Conservation (phyloP, 2,329 filamentous ascomycete species). For the Metarhizium robertsii region DNA sequence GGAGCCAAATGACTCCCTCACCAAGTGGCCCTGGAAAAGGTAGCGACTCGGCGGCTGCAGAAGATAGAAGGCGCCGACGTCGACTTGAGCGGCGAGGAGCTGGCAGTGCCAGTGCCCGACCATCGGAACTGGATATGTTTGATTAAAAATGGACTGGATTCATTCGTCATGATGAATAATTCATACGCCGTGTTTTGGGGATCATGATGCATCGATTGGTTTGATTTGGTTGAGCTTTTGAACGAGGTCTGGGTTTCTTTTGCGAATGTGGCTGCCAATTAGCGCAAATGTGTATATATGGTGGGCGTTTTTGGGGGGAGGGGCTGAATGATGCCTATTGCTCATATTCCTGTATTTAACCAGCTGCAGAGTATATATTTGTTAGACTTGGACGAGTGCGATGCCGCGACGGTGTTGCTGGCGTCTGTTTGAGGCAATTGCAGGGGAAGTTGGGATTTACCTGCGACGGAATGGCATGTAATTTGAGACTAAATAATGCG, state of each 20-base stretch:
- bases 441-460: not conserved
- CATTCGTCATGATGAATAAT: not conserved
- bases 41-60: slow-evolving; percentile 27
- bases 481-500: not conserved
- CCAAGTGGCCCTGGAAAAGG: slow-evolving; percentile 30
- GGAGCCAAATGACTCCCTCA: slow-evolving; percentile 43
- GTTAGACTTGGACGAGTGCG: not conserved
- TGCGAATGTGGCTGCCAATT: not conserved
- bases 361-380: not conserved
- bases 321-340: not conserved
- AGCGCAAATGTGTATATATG: no score
- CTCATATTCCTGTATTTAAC: not conserved
- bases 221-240: not conserved
- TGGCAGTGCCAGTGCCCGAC: slow-evolving; percentile 25
- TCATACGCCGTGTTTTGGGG: not conserved
- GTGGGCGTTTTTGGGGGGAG: not conserved
- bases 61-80: slow-evolving; percentile 45
- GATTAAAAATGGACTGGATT: slow-evolving; percentile 14
- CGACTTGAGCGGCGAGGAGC: slow-evolving; percentile 42
- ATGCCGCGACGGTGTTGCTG: not conserved
- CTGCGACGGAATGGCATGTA: not conserved
- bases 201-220: not conserved
- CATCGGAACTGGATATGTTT: slow-evolving; percentile 27
- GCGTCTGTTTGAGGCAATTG: not conserved
- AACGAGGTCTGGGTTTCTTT: not conserved